phyloP scores from a whole-genome alignment of 805 yeast species.

The Ogataea polymorpha region DNA sequence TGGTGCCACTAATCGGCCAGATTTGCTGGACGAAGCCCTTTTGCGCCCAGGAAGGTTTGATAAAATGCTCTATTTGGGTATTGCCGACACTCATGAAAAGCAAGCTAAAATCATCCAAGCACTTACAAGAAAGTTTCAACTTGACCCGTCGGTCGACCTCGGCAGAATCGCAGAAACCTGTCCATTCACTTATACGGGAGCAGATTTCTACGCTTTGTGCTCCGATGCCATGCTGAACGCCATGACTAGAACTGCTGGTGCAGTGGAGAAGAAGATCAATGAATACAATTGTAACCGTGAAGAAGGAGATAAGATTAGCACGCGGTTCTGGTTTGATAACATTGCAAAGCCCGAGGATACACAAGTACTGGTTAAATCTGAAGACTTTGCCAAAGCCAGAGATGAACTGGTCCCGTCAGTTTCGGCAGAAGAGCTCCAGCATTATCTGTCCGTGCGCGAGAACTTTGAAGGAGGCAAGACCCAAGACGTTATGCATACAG shows the following conservation, averaged over 20 bases:
- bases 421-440: constrained; percentile 79
- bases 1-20: constrained; percentile 99
- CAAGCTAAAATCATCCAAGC: constrained; percentile 86
- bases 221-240: constrained; percentile 96
- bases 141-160: constrained; percentile 60
- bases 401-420: constrained; percentile 77
- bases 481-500: constrained; percentile 3
- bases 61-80: constrained; percentile 90
- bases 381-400: constrained; percentile 78
- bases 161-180: constrained; percentile 60
- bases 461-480: constrained; percentile 72
- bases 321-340: constrained; percentile 90
- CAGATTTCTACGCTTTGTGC: constrained; percentile 94
- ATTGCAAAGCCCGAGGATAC: constrained; percentile 65
- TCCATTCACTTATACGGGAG: constrained; percentile 93
- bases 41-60: constrained; percentile 94
- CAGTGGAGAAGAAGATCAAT: constrained; percentile 64
- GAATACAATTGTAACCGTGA: constrained; percentile 41
- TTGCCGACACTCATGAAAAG: constrained; percentile 85
- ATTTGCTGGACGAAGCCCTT: constrained; percentile 88
- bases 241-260: constrained; percentile 83
- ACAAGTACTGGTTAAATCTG: constrained; percentile 61
- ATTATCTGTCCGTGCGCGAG: constrained; percentile 73
- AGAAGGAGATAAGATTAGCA: constrained; percentile 47
- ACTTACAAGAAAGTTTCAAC: constrained; percentile 74